Conservation (phyloP, 768 basidiomycete species). For the Piloderma croceum region DNA sequence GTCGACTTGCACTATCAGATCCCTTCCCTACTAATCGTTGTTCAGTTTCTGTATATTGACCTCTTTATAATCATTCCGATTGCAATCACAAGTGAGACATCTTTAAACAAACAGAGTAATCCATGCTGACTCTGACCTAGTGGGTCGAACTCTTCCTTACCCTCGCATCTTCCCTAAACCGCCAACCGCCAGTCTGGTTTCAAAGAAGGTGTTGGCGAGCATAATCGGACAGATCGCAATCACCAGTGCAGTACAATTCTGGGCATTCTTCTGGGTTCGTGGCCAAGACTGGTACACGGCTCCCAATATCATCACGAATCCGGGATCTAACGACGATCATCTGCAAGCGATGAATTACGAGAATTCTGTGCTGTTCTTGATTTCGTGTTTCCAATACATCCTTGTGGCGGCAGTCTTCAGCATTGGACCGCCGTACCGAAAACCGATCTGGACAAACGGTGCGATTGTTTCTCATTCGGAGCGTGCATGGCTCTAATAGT, state of each 20-base stretch:
- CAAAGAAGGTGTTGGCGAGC: conserved; percentile 89
- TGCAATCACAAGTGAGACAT: conserved; percentile 83
- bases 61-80: conserved; percentile 96
- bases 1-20: conserved; percentile 17
- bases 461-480: conserved; percentile 19
- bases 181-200: conserved; percentile 93
- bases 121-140: conserved; percentile 37
- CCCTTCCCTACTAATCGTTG: conserved; percentile 8
- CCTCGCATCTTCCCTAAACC: conserved; percentile 81
- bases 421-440: conserved; percentile 94
- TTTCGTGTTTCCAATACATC: conserved; percentile 99
- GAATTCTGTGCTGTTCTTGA: conserved; percentile 85
- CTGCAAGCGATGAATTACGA: conserved; percentile 85
- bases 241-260: conserved; percentile 75
- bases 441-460: conserved; percentile 95
- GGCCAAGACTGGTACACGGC: conserved; percentile 70
- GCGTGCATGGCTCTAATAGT: neutral
- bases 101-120: neutral
- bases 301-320: conserved; percentile 19
- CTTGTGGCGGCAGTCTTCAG: conserved; percentile 95
- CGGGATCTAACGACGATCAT: conserved; percentile 51
- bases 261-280: conserved; percentile 88
- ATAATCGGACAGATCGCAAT: conserved; percentile 90
- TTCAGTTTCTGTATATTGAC: conserved; percentile 93
- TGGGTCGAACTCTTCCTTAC: conserved; percentile 93